phyloP scores from a whole-genome alignment of 2,329 filamentous ascomycete genomes.

The Xylariales sp. region DNA sequence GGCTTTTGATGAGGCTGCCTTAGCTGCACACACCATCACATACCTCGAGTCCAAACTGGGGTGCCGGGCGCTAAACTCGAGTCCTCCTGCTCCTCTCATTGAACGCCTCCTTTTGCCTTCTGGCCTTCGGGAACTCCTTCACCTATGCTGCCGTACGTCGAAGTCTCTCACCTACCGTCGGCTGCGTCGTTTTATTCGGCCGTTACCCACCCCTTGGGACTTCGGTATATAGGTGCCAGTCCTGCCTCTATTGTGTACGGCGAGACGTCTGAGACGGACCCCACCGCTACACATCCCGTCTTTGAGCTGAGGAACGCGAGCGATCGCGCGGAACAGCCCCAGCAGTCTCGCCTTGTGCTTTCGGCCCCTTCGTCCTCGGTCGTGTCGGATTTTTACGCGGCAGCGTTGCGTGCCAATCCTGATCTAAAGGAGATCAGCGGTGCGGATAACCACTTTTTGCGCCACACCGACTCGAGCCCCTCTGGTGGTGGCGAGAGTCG shows the following conservation, averaged over 20 bases:
- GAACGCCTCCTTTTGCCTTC: slow-evolving; percentile 5
- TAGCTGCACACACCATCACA: slow-evolving; percentile 6
- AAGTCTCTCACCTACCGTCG: slow-evolving; percentile 72
- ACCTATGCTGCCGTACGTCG: slow-evolving; percentile 45
- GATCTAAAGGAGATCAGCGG: slow-evolving; percentile 45
- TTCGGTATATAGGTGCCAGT: slow-evolving; percentile 57
- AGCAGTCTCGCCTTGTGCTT: slow-evolving; percentile 55
- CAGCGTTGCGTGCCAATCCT: slow-evolving; percentile 58
- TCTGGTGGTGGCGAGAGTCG: slow-evolving; percentile 28
- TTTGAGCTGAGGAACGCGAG: slow-evolving; percentile 39
- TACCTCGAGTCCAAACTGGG: slow-evolving; percentile 1
- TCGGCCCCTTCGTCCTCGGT: slow-evolving; percentile 61
- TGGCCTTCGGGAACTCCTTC: slow-evolving; percentile 1
- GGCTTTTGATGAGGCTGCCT: slow-evolving; percentile 14
- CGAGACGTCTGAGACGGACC: slow-evolving; percentile 9
- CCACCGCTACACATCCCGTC: slow-evolving; percentile 22
- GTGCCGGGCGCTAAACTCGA: neutral
- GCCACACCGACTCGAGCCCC: slow-evolving; percentile 15
- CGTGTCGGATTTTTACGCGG: slow-evolving; percentile 68
- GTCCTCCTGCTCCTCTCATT: neutral
- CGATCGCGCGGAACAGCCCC: slow-evolving; percentile 33
- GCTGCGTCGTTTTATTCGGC: slow-evolving; percentile 82
- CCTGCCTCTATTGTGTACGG: slow-evolving; percentile 39
- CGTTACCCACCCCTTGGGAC: slow-evolving; percentile 71
- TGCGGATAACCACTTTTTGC: slow-evolving; percentile 26